Conservation (phyloP, 768 basidiomycete species). For the Auriculariales sp. region DNA sequence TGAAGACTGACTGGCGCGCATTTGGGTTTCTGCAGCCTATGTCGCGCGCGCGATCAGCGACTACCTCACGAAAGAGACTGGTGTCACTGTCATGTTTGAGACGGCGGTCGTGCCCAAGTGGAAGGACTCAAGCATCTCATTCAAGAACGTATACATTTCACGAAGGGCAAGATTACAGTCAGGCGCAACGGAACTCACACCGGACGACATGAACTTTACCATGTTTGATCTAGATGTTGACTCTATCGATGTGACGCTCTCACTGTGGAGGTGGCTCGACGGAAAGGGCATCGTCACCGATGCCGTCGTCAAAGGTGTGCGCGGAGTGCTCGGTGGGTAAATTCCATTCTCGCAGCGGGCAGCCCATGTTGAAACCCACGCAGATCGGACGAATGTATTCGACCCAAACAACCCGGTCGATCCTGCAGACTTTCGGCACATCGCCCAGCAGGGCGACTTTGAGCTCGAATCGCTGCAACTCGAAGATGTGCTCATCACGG, state of each 20-base stretch:
- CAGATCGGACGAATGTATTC: constrained; percentile 85
- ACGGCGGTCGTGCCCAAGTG: constrained; percentile 96
- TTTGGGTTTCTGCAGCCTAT: constrained; percentile 35
- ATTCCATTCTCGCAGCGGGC: not conserved
- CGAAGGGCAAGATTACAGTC: constrained; percentile 39
- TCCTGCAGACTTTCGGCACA: constrained; percentile 69
- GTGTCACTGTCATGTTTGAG: constrained; percentile 90
- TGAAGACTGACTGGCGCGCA: constrained; percentile 1
- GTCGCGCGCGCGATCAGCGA: constrained; percentile 81
- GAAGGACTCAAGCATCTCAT: constrained; percentile 89
- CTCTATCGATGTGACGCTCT: constrained; percentile 89
- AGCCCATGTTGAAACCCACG: not conserved
- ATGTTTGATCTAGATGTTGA: constrained; percentile 91
- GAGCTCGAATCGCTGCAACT: constrained; percentile 79
- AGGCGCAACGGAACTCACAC: constrained; percentile 3
- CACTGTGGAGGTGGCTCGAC: constrained; percentile 83
- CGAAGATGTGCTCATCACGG: constrained; percentile 85
- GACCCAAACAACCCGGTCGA: constrained; percentile 70
- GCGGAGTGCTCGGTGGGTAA: constrained; percentile 76
- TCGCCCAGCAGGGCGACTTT: constrained; percentile 69
- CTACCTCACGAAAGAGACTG: constrained; percentile 86
- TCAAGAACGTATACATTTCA: constrained; percentile 93
- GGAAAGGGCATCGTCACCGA: constrained; percentile 88
- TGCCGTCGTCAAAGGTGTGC: constrained; percentile 85
- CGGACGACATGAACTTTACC: constrained; percentile 50